Percentiles rank a stretch among this genome's conserved stretches.
These are phyloP conservation scores for Serendipita indica DNA, from an alignment of 768 basidiomycete species.

Conservation along the genomic window DNA sequence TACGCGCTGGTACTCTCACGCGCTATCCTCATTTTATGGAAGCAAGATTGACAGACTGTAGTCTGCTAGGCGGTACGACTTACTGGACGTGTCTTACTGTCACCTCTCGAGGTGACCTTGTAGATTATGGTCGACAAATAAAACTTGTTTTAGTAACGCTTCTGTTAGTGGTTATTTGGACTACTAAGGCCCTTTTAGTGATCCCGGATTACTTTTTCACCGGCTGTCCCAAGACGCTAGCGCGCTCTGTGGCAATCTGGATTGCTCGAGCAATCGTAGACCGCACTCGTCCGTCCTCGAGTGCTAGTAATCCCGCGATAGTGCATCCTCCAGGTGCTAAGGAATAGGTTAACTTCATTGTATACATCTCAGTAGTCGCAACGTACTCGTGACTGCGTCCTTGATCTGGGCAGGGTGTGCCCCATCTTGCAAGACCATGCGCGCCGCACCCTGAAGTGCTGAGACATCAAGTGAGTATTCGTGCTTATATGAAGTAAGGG, in stretches of 20 bases:
- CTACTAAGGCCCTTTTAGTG: background rate
- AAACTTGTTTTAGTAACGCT: background rate
- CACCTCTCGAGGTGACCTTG: background rate
- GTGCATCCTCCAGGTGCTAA: slow-evolving; percentile 95
- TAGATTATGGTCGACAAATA: slow-evolving; percentile 1
- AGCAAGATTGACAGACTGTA: background rate
- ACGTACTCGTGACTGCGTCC: slow-evolving; percentile 90
- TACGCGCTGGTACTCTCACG: background rate
- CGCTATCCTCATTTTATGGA: slow-evolving; percentile 9
- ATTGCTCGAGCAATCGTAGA: slow-evolving; percentile 92
- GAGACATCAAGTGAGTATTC: background rate
- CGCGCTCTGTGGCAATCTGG: slow-evolving; percentile 83
- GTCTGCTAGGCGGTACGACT: background rate
- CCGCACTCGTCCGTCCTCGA: slow-evolving; percentile 88
- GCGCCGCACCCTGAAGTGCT: slow-evolving; percentile 75
- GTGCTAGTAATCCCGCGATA: slow-evolving; percentile 85
- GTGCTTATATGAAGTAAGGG: background rate
- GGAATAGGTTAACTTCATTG: slow-evolving; percentile 9
- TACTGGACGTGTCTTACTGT: background rate
- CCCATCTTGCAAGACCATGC: slow-evolving; percentile 84
- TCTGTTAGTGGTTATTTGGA: background rate
- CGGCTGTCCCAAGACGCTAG: slow-evolving; percentile 69
- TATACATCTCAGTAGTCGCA: background rate
- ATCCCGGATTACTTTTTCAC: slow-evolving; percentile 29
- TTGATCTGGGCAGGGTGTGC: slow-evolving; percentile 92